Conservation (phyloP, 768 basidiomycete genomes). For the Lactarius pseudohatsudake region DNA sequence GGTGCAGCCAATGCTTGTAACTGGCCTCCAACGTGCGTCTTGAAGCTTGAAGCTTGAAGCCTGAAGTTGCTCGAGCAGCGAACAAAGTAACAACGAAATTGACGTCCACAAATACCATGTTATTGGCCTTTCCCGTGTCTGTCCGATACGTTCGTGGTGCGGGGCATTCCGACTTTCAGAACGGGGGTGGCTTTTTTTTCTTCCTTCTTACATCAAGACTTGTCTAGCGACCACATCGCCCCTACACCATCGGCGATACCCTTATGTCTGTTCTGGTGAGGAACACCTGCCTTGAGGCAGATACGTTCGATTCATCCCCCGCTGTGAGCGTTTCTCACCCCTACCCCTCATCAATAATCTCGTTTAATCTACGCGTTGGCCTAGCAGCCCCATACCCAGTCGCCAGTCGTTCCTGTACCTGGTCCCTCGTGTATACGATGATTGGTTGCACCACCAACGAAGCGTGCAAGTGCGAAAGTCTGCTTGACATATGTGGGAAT, state of each 20-base stretch:
- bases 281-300: not conserved
- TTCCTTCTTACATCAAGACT: not conserved
- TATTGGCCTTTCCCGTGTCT: not conserved
- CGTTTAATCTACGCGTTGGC: not conserved
- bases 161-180: not conserved
- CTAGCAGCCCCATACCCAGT: not conserved
- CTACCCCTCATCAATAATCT: not conserved
- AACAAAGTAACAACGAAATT: not conserved
- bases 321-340: not conserved
- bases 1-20: not conserved
- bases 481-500: conserved; percentile 1
- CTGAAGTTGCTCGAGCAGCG: not conserved
- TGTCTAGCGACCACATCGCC: not conserved
- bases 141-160: not conserved
- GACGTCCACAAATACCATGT: not conserved
- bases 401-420: not conserved
- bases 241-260: not conserved
- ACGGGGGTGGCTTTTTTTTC: not conserved
- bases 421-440: not conserved
- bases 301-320: too few species aligned
- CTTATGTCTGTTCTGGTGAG: not conserved
- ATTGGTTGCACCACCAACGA: not conserved
- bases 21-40: not conserved
- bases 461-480: not conserved
- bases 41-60: too few species aligned